A percentile compares a stretch with the other conserved stretches of the same genome.
These are phyloP conservation scores for Phytopythium vexans DNA, from an alignment of 352 stramenopile genomes.

Conservation along the genomic window DNA sequence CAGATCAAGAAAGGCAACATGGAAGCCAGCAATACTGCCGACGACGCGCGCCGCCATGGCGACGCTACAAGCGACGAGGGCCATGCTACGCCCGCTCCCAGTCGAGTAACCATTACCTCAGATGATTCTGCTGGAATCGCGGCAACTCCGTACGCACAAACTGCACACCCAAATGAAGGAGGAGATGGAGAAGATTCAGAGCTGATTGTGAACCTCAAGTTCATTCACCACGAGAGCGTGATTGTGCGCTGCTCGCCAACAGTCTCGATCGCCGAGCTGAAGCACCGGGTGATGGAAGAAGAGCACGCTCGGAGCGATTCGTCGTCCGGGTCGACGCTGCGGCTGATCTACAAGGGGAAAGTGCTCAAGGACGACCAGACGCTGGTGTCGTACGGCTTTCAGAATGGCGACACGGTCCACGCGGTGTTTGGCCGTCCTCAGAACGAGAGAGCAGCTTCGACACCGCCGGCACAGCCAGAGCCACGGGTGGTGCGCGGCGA, in stretches of 20 bases:
- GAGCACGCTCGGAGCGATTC: not conserved
- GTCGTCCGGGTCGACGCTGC: conserved; percentile 8
- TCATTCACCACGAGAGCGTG: conserved; percentile 31
- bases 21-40: no score
- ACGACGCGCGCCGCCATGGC: no score
- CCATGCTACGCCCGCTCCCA: no score
- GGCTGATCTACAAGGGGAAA: conserved; percentile 54
- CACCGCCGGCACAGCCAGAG: not conserved
- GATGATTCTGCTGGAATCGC: no score
- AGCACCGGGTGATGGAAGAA: conserved; percentile 13
- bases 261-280: conserved; percentile 25
- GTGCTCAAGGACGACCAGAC: conserved; percentile 38
- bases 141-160: no score
- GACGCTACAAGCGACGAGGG: no score
- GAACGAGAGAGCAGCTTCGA: not conserved
- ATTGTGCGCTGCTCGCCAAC: conserved; percentile 12
- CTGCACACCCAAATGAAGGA: no score
- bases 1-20: no score
- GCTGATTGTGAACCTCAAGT: conserved; percentile 36
- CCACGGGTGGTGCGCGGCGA: not conserved
- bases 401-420: conserved; percentile 37
- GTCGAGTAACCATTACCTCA: no score
- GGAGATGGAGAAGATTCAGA: not conserved
- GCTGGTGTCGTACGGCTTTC: conserved; percentile 29
- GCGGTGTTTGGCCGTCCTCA: conserved; percentile 22